Evolutionary conservation across 176 grass and related monocot species (phyloP).

Genomic region (Carex kokanica): DNA sequence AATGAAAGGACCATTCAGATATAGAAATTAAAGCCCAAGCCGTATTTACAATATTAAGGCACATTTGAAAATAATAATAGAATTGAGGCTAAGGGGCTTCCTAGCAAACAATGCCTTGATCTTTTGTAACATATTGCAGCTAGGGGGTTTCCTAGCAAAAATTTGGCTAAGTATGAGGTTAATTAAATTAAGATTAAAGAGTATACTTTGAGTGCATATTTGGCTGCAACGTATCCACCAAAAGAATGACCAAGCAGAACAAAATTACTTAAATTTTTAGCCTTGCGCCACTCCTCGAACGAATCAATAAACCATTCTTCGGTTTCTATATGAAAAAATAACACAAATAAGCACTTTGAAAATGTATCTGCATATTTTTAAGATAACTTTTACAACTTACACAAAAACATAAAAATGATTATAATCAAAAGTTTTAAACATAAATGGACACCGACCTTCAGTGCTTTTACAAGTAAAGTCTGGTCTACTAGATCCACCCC

Average conservation of each 20-base stretch:
- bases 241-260: conserved; percentile 97
- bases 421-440: conserved; percentile 3
- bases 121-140: background rate
- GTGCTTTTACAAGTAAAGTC: conserved; percentile 98
- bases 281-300: conserved; percentile 97
- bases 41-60: background rate
- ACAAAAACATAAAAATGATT: background rate
- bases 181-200: background rate
- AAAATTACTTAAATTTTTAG: conserved; percentile 90
- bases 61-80: background rate
- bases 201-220: conserved; percentile 86
- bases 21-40: background rate
- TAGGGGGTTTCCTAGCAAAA: background rate
- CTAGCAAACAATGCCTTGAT: background rate
- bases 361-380: conserved; percentile 5
- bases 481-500: conserved; percentile 98
- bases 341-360: conserved; percentile 24
- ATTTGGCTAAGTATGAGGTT: background rate
- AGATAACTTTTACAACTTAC: background rate
- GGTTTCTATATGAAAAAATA: conserved; percentile 60
- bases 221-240: conserved; percentile 93
- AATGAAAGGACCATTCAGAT: background rate
- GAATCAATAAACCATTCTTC: conserved; percentile 99
- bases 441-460: conserved; percentile 46
- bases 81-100: background rate